Percentiles rank a stretch among this genome's conserved stretches.
Conservation (phyloP, 1,139 yeast genomes). For the Saccharomycopsis crataegensis region DNA sequence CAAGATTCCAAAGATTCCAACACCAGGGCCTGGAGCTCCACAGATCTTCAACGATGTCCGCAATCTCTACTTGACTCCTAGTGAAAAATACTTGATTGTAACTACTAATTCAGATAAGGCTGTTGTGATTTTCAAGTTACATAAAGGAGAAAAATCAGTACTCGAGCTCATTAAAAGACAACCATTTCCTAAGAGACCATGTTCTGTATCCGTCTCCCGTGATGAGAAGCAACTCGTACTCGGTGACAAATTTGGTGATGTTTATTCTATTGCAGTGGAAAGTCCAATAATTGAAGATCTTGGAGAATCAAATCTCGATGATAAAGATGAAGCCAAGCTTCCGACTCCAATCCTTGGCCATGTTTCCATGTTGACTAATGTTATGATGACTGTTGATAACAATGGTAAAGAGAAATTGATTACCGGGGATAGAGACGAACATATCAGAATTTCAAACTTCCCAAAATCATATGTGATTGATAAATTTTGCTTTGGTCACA, state of each 20-base stretch:
- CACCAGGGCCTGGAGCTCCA: slow-evolving; percentile 64
- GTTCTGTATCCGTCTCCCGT: slow-evolving; percentile 58
- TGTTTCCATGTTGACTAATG: slow-evolving; percentile 88
- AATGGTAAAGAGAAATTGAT: slow-evolving; percentile 43
- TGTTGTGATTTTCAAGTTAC: slow-evolving; percentile 47
- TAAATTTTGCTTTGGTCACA: slow-evolving; percentile 82
- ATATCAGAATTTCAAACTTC: slow-evolving; percentile 75
- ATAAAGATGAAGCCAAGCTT: background rate
- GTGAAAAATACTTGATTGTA: slow-evolving; percentile 52
- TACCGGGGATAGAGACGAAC: slow-evolving; percentile 94
- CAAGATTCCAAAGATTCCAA: slow-evolving; percentile 48
- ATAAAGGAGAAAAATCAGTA: slow-evolving; percentile 29
- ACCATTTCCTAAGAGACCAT: slow-evolving; percentile 82
- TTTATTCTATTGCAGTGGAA: slow-evolving; percentile 48
- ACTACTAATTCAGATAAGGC: slow-evolving; percentile 84
- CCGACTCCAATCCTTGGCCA: slow-evolving; percentile 77
- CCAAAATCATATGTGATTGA: slow-evolving; percentile 76
- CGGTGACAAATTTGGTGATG: slow-evolving; percentile 99
- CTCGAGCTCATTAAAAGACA: slow-evolving; percentile 60
- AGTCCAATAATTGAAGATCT: slow-evolving; percentile 22
- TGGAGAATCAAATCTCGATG: background rate
- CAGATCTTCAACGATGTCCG: slow-evolving; percentile 59
- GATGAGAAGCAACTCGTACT: slow-evolving; percentile 49
- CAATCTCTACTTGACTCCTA: slow-evolving; percentile 44
- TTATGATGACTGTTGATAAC: slow-evolving; percentile 39